Evolutionary conservation across 2,329 filamentous ascomycete genomes (phyloP).

Genomic region (Emergomyces orientalis): DNA sequence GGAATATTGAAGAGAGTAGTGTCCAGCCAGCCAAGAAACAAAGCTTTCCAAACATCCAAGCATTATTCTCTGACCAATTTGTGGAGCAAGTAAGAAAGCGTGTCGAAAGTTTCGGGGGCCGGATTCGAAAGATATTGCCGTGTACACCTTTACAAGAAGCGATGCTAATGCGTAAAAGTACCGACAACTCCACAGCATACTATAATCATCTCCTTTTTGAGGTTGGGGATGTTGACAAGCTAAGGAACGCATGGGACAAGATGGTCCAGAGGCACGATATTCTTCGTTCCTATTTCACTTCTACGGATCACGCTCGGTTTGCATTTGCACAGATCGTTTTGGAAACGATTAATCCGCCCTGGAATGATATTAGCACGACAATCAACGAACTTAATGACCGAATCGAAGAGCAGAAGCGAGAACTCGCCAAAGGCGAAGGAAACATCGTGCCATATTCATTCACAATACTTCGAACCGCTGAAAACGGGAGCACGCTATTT

Average conservation of each 20-base stretch:
- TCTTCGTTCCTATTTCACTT: constrained; percentile 64
- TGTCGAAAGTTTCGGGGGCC: constrained; percentile 26
- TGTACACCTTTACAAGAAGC: constrained; percentile 83
- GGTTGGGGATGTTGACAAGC: constrained; percentile 41
- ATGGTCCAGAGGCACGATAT: constrained; percentile 63
- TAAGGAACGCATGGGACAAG: constrained; percentile 53
- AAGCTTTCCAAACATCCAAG: constrained; percentile 6
- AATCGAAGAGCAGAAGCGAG: constrained; percentile 37
- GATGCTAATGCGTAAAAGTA: constrained; percentile 58
- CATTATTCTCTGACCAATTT: constrained; percentile 22
- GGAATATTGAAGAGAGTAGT: not conserved
- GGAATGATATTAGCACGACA: constrained; percentile 40
- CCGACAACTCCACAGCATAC: constrained; percentile 48
- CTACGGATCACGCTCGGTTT: constrained; percentile 50
- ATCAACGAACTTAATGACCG: constrained; percentile 27
- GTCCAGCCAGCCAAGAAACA: not conserved
- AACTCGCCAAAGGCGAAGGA: constrained; percentile 18
- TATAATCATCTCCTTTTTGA: constrained; percentile 62
- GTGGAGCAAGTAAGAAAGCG: constrained; percentile 23
- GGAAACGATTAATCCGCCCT: constrained; percentile 36
- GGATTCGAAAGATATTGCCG: constrained; percentile 54
- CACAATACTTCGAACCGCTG: constrained; percentile 12
- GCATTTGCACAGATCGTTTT: constrained; percentile 68
- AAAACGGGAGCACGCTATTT: constrained; percentile 15
- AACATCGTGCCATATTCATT: constrained; percentile 25